Evolutionary conservation across 371 early-diverging fungal species (phyloP).

Genomic region (Mucor piriformis): DNA sequence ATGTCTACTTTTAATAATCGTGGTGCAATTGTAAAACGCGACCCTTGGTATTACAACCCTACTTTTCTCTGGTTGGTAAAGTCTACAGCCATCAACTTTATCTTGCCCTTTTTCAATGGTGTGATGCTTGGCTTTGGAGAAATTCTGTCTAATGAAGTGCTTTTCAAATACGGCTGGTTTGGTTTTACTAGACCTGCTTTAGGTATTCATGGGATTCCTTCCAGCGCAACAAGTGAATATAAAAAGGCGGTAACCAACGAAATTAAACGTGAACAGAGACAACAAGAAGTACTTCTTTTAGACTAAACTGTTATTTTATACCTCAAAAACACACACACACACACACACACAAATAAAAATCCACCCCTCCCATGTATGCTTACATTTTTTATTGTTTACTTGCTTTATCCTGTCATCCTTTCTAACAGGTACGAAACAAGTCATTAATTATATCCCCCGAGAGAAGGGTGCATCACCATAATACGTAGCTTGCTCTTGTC

Average conservation of each 20-base stretch:
- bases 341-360: too few relatives aligned
- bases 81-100: constrained; percentile 62
- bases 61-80: constrained; percentile 43
- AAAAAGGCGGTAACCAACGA: constrained; percentile 35
- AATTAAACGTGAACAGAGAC: constrained; percentile 33
- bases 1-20: constrained; percentile 10
- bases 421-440: too few relatives aligned
- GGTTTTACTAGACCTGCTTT: constrained; percentile 41
- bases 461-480: too few relatives aligned
- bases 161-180: constrained; percentile 80
- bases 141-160: constrained; percentile 78
- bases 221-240: constrained; percentile 45
- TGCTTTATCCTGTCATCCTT: too few relatives aligned
- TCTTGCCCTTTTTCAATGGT: constrained; percentile 78
- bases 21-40: constrained; percentile 27
- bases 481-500: too few relatives aligned
- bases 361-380: too few relatives aligned
- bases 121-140: constrained; percentile 86
- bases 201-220: constrained; percentile 36
- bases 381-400: too few relatives aligned
- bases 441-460: too few relatives aligned
- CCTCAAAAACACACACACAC: not conserved
- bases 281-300: constrained; percentile 10
- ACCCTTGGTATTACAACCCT: constrained; percentile 54
- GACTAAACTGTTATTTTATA: not conserved